Evolutionary conservation across 108 stramenopile genomes (phyloP).

Genomic region (Aurantiochytrium sp.): DNA sequence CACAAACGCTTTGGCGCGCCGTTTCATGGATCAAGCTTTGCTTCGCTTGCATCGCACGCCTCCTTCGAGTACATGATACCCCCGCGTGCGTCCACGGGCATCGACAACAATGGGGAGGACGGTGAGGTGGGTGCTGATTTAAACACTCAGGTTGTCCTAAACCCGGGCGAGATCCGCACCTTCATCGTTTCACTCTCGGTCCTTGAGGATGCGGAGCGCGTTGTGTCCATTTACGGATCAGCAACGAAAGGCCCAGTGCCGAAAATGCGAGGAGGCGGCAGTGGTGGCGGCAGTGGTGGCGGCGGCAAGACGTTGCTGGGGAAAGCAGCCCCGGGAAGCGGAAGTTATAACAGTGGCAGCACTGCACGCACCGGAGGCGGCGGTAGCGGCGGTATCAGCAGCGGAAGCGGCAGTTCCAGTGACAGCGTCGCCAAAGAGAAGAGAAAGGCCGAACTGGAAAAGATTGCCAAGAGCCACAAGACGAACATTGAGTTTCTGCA

Average conservation of each 20-base stretch:
- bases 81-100: neutral
- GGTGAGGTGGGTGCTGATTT: neutral
- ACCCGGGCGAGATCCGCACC: neutral
- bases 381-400: neutral
- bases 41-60: neutral
- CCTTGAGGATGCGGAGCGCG: neutral
- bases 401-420: neutral
- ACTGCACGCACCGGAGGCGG: too few species aligned
- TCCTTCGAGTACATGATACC: neutral
- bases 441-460: neutral
- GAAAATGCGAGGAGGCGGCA: too few species aligned
- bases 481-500: neutral
- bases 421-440: neutral
- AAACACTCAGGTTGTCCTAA: neutral
- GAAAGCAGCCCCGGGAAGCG: too few species aligned
- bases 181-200: neutral
- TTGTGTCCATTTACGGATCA: neutral
- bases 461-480: neutral
- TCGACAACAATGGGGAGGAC: neutral
- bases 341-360: too few species aligned
- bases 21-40: neutral
- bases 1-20: neutral
- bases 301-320: too few species aligned
- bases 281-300: too few species aligned
- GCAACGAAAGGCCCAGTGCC: too few species aligned